Percentiles rank a stretch among this genome's conserved stretches.
Evolutionary conservation across 2,329 filamentous ascomycete species (phyloP).

Genomic region (Colletotrichum eremochloae): DNA sequence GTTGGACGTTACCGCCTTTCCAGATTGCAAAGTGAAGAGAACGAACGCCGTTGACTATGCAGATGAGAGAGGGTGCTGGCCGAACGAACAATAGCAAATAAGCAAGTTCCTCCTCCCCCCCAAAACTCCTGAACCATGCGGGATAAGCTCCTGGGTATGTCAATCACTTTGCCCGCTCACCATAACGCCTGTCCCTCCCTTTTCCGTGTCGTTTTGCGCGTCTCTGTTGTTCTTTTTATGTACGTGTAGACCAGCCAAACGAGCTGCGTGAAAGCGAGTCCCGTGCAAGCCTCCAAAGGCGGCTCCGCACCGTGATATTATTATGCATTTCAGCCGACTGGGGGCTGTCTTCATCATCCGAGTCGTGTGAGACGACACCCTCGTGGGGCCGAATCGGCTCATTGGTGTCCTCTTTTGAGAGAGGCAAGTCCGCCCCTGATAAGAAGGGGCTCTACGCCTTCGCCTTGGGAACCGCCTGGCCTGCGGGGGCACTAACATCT

Average conservation of each 20-base stretch:
- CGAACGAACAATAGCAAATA: slow-evolving; percentile 2
- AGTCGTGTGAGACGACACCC: neutral
- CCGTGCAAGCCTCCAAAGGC: slow-evolving; percentile 35
- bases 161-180: neutral
- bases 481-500: slow-evolving; percentile 62
- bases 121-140: slow-evolving; percentile 9
- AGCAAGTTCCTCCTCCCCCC: neutral
- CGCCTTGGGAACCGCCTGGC: slow-evolving; percentile 34
- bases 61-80: slow-evolving; percentile 18
- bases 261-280: slow-evolving; percentile 29
- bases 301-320: slow-evolving; percentile 12
- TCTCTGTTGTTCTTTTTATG: slow-evolving; percentile 22
- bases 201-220: slow-evolving; percentile 17
- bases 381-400: neutral
- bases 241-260: slow-evolving; percentile 28
- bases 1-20: neutral
- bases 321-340: neutral
- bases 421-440: slow-evolving; percentile 6
- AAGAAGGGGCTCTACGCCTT: slow-evolving; percentile 39
- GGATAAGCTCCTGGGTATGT: slow-evolving; percentile 7
- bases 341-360: neutral
- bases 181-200: slow-evolving; percentile 24
- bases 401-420: neutral
- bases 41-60: slow-evolving; percentile 35
- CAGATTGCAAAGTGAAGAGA: neutral